These are phyloP conservation scores for Nematocida ausubeli DNA, from an alignment of 371 early-diverging fungal genomes.

Conservation along the genomic window DNA sequence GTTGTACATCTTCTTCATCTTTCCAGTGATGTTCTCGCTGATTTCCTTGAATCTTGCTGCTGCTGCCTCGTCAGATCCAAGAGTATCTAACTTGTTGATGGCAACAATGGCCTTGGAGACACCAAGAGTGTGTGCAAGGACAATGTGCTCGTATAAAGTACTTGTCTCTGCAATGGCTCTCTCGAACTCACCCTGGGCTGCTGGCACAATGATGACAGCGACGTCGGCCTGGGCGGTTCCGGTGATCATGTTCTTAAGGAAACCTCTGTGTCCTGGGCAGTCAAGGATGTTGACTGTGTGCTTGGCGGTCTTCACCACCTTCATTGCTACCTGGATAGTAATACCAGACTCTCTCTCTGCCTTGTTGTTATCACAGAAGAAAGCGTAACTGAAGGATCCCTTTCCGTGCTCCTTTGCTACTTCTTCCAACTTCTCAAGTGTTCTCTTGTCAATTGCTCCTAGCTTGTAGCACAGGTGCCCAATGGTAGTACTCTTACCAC, in stretches of 20 bases:
- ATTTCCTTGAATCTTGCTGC: constrained; percentile 77
- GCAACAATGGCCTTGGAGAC: constrained; percentile 86
- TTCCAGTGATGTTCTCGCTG: constrained; percentile 93
- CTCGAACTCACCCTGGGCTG: constrained; percentile 78
- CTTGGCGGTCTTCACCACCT: constrained; percentile 58
- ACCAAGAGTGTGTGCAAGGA: constrained; percentile 88
- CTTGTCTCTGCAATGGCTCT: constrained; percentile 71
- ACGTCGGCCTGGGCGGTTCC: constrained; percentile 94
- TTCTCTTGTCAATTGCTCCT: constrained; percentile 62
- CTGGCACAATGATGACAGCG: constrained; percentile 92
- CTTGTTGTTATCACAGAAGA: constrained; percentile 62
- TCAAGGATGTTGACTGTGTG: constrained; percentile 72
- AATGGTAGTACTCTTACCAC: constrained; percentile 67
- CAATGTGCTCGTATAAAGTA: constrained; percentile 92
- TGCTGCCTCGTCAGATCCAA: constrained; percentile 75
- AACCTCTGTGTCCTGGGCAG: constrained; percentile 98
- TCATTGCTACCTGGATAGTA: constrained; percentile 64
- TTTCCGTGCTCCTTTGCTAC: constrained; percentile 61
- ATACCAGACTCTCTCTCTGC: constrained; percentile 67
- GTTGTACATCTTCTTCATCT: constrained; percentile 81
- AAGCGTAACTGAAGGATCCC: constrained; percentile 65
- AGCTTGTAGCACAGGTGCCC: constrained; percentile 61
- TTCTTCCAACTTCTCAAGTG: constrained; percentile 61
- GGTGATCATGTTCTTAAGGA: constrained; percentile 99
- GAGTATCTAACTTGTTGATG: constrained; percentile 93